Conservation (phyloP, 208 protist genomes). For the Novymonas esmeraldas region DNA sequence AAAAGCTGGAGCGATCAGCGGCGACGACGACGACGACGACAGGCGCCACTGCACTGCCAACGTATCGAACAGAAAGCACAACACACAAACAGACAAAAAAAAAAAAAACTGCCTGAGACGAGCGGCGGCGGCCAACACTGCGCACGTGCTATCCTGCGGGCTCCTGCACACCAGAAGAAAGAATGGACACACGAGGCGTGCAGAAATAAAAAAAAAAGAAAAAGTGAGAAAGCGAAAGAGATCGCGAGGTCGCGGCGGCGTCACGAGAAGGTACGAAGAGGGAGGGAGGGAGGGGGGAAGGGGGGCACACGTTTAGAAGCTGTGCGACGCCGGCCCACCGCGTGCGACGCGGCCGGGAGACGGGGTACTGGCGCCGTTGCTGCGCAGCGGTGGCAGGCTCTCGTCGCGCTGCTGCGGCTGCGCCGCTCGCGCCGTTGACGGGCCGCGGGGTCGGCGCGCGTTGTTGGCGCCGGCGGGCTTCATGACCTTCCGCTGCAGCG, state of each 20-base stretch:
- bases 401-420: slow-evolving; percentile 7
- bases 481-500: slow-evolving; percentile 30
- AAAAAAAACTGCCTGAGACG: slow-evolving; percentile 5
- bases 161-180: background rate
- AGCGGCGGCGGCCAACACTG: background rate
- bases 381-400: slow-evolving; percentile 13
- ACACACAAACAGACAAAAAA: slow-evolving; percentile 4
- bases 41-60: slow-evolving; percentile 5
- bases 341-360: background rate
- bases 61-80: background rate
- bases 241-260: too few species aligned
- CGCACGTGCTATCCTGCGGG: background rate
- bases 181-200: background rate
- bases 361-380: slow-evolving; percentile 1
- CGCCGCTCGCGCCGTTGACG: slow-evolving; percentile 3
- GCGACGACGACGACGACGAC: too few species aligned
- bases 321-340: background rate
- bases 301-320: background rate
- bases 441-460: background rate
- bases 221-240: too few species aligned
- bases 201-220: background rate
- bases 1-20: too few species aligned
- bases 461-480: background rate
- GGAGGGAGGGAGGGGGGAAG: too few species aligned
- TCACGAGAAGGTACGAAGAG: too few species aligned